Evolutionary conservation across 371 early-diverging fungal species (phyloP), one percentile per base, ranked within the genome.

Genomic region (Mortierella sp.): DNA sequence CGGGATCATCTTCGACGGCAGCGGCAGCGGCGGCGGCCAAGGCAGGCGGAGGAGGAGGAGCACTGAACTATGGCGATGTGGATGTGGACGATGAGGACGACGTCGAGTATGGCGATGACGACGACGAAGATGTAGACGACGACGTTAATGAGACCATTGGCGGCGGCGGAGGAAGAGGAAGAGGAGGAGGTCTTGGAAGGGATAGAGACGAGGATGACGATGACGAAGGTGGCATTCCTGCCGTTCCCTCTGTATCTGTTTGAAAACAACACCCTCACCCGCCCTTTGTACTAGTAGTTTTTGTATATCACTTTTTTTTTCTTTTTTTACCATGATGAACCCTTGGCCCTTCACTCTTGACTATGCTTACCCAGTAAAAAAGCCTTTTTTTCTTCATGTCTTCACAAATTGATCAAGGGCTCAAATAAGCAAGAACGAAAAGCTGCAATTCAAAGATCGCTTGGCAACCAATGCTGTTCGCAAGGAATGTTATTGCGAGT

Each of bases 11-110:
- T 3, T 24, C 67, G 0, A 3, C 40, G 19, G 24, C 72, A 26
- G 55, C 80, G n/a, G 53, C 34, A 26, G 37, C 26, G 6, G 3
- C 31, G 13, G 59, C 19, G 61, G 72, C 28, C 28, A 28, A 19
- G 26, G 31, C 48, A n/a, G 46, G 50, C 10, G 57, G 21, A 37
- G 46, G 50, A 21, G 57, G 21, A 37, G 73, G 50, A 28, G 26
- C 50, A 8, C 51, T 80, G 71, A 75, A 69, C 48, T 86, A 82
- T 72, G 86, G 86, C 0, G 82, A 86, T 55, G 86, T 81, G 31
- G 86, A 86, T 48, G 86, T 82, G 19, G 86, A 86, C n/a, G 86
- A 86, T 73, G 82, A 82, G 21, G 86, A 86, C 46, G 86, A 86
- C 43, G 86, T 86, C 82, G 77, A 86, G 73, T 86, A 86, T 40